Evolutionary conservation across 2,329 filamentous ascomycete species (phyloP), one percentile per base, ranked within the genome.

Genomic region (Bipolaris zeicola): DNA sequence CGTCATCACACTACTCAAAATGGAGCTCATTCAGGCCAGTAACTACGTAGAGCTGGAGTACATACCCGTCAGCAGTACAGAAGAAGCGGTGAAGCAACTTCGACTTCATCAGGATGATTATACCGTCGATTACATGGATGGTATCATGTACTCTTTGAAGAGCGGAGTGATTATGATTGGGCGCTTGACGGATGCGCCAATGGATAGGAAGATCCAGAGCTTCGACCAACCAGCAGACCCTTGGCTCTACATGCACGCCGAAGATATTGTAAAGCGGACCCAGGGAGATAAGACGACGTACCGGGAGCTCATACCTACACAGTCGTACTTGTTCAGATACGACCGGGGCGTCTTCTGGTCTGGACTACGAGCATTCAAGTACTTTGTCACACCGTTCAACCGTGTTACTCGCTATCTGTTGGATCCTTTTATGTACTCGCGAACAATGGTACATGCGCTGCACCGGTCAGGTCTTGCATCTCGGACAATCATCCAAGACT

Each of bases 211-310:
- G 11, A 65, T 70, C 24, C 72, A 76, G 50, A 67, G 67, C 5
- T 89, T 91, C 71, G 83, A 82, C n/a, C 78, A 82, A 10, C 77
- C 83, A 0, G 73, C 71, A 3, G 89, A 92, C 62, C 85, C 87
- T 0, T 92, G 89, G 90, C 91, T 90, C 68, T 92, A 91, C 57
- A 77, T 91, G 2, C 88, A 89, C 61, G 88, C 84, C 1, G 75
- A 85, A 61, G 54, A 62, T 7, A 59, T 73, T 1, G 24, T 75
- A 11, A 62, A 64, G 20, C 60, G 41, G 22, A 59, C 22, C 14
- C 41, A 51, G 18, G 26, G 55, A 2, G 42, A 57, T 7, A 57
- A 56, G 28, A 42, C n/a, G 6, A 57, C 56, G 1, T 61, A 68
- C 60, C 69, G 56, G 7, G 80, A 83, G 61, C 65, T 70, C 1